A percentile compares a stretch with the other conserved stretches of the same genome.
Conservation (phyloP, 2,329 filamentous ascomycete genomes). For the Arthrobotrys sphaeroides region DNA sequence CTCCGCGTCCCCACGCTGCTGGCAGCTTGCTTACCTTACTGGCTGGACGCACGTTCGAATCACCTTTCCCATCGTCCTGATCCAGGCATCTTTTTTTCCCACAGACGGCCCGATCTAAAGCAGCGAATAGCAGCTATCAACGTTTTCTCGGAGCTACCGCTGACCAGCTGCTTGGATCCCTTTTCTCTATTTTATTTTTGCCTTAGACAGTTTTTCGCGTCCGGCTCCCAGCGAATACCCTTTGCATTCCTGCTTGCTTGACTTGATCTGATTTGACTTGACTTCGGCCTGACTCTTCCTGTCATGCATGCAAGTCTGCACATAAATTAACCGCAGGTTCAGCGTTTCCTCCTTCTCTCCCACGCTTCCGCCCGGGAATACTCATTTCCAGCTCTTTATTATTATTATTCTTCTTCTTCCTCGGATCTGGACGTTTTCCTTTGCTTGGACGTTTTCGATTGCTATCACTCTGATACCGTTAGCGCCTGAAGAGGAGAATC, state of each 20-base stretch:
- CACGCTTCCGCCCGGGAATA: neutral
- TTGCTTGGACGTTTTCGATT: slow-evolving; percentile 3
- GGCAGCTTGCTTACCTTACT: slow-evolving; percentile 40
- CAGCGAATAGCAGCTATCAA: slow-evolving; percentile 47
- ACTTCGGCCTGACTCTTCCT: slow-evolving; percentile 6
- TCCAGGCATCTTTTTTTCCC: neutral
- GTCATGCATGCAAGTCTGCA: slow-evolving; percentile 6
- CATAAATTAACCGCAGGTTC: slow-evolving; percentile 11
- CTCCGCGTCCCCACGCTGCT: slow-evolving; percentile 33
- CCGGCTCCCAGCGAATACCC: neutral
- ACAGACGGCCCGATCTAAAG: slow-evolving; percentile 1
- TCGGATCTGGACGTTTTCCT: neutral
- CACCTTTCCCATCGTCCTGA: slow-evolving; percentile 8
- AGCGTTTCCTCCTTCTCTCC: neutral
- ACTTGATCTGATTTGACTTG: too few species aligned
- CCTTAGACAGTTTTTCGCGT: slow-evolving; percentile 40
- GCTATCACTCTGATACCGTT: slow-evolving; percentile 27
- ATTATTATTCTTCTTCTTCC: neutral
- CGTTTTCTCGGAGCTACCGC: slow-evolving; percentile 14
- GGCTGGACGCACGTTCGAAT: slow-evolving; percentile 50
- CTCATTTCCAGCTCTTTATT: neutral
- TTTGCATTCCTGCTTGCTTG: neutral
- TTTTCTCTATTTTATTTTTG: slow-evolving; percentile 33
- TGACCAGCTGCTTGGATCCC: neutral
- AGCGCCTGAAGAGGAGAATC: slow-evolving; percentile 37